A percentile compares a stretch with the other conserved stretches of the same genome.
Conservation (phyloP, 768 basidiomycete genomes). For the Sarcodon sp. region DNA sequence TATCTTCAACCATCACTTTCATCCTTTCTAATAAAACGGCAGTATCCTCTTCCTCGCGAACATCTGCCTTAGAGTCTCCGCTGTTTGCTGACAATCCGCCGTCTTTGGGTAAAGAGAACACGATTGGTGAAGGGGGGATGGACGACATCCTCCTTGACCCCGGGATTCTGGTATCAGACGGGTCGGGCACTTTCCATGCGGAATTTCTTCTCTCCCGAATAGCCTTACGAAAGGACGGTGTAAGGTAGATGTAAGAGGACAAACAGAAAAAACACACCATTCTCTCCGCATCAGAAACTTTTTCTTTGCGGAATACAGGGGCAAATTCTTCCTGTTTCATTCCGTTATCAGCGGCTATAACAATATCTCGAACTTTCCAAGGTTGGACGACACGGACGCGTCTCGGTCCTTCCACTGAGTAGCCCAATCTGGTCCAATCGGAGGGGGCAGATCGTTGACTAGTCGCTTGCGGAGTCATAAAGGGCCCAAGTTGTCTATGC, state of each 20-base stretch:
- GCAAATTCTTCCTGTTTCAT: conserved; percentile 6
- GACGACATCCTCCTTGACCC: conserved; percentile 28
- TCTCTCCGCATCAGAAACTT: conserved; percentile 32
- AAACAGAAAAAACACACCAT: conserved; percentile 17
- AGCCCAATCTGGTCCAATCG: conserved; percentile 4
- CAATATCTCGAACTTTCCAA: conserved; percentile 45
- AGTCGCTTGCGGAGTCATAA: conserved; percentile 47
- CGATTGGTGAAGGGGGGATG: conserved; percentile 9
- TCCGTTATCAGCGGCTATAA: conserved; percentile 22
- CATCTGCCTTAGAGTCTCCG: conserved; percentile 12
- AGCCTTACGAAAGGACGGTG: conserved; percentile 20
- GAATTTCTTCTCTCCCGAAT: conserved; percentile 53
- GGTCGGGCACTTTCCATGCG: conserved; percentile 33
- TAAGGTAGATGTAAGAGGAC: background rate
- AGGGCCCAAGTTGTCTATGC: conserved; percentile 17
- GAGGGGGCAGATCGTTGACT: conserved; percentile 4
- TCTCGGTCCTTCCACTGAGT: conserved; percentile 24
- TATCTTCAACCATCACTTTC: conserved; percentile 22
- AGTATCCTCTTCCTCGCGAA: conserved; percentile 18
- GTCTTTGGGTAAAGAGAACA: background rate
- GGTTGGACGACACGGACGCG: conserved; percentile 34
- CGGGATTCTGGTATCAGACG: conserved; percentile 34
- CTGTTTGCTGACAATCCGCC: conserved; percentile 4
- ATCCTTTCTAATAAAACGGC: conserved; percentile 21
- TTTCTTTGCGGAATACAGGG: conserved; percentile 8